Evolutionary conservation across 2,329 filamentous ascomycete genomes (phyloP), one percentile per base, ranked within the genome.

Genomic region (Myrmaecium sp.): DNA sequence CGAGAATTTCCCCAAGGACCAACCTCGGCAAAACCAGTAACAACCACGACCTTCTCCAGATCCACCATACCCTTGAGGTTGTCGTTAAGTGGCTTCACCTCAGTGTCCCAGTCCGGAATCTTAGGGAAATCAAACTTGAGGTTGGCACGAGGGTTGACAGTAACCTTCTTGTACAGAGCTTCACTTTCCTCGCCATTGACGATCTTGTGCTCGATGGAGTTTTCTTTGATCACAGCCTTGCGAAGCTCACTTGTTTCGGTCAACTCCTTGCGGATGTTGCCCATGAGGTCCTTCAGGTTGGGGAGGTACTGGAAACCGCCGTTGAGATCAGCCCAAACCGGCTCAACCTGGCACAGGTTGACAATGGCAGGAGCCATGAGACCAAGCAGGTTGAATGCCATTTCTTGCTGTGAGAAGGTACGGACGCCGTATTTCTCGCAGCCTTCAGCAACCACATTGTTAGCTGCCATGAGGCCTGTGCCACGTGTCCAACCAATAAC

Each of bases 401-500:
- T 98, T 57, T 98, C 89, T 52, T 93, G 83, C 58, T 95, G 89
- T 6, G 86, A 95, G 65, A 98, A 98, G 4, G 89, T 98, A 42
- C 89, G 83, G 14, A 95, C 89, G 43, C 89, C 89, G 39, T 91
- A 89, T 42, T 80, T 81, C 62, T 98, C 89, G 30, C 98, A 82
- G 33, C 86, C 89, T 52, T 95, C 86, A 18, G 89, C 89, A 37
- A 95, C 84, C 42, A 95, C 74, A 55, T 98, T 95, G 66, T 95
- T 95, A 46, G 79, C 84, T 39, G 78, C 80, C 86, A 98, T 98
- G 42, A 98, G 72, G 49, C 89, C 89, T 36, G 89, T 98, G 38
- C 86, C 89, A 59, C 89, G 86, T 41, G 89, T 98, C 89, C 89
- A 98, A 35, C 89, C 89, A 49, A 98, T 98, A 54, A 95, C 82